These are phyloP conservation scores for Dendrobium huoshanense DNA, from an alignment of 106 monocot species.

Conservation along the genomic window DNA sequence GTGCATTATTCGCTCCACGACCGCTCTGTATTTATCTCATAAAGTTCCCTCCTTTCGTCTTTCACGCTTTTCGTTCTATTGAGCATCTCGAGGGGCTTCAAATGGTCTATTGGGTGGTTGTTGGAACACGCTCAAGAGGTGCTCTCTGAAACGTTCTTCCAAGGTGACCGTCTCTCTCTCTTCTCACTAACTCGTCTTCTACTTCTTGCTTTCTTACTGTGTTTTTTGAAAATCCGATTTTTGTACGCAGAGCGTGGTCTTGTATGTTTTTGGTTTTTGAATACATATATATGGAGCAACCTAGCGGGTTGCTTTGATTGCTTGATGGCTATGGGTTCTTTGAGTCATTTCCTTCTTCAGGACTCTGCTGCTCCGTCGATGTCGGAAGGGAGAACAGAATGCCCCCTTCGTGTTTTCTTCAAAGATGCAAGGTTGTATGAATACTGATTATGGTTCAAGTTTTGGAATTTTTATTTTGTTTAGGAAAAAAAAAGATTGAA, in stretches of 20 bases:
- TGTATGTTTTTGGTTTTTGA: not conserved
- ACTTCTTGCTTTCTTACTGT: not conserved
- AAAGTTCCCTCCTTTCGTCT: not conserved
- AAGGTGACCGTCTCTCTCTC: constrained; percentile 3
- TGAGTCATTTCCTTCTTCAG: constrained; percentile 5
- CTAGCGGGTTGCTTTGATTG: constrained; percentile 4
- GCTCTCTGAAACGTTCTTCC: not conserved
- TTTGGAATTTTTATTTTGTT: constrained; percentile 1
- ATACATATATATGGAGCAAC: not conserved
- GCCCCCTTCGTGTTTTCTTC: constrained; percentile 39
- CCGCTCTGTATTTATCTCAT: not conserved
- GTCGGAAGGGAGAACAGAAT: not conserved
- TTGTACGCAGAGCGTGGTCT: not conserved
- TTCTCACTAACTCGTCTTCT: not conserved
- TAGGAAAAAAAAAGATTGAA: not conserved
- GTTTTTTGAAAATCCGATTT: not conserved
- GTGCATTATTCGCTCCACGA: not conserved
- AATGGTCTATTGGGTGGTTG: not conserved
- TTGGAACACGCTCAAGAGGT: not conserved
- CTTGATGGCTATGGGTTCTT: constrained; percentile 10
- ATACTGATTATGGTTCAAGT: not conserved
- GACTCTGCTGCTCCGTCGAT: constrained; percentile 1
- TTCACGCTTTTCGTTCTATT: not conserved
- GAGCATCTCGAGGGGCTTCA: constrained; percentile 9
- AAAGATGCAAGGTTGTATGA: constrained; percentile 40